Conservation (phyloP, 306 rosid genomes). For the Quercus mongolica region DNA sequence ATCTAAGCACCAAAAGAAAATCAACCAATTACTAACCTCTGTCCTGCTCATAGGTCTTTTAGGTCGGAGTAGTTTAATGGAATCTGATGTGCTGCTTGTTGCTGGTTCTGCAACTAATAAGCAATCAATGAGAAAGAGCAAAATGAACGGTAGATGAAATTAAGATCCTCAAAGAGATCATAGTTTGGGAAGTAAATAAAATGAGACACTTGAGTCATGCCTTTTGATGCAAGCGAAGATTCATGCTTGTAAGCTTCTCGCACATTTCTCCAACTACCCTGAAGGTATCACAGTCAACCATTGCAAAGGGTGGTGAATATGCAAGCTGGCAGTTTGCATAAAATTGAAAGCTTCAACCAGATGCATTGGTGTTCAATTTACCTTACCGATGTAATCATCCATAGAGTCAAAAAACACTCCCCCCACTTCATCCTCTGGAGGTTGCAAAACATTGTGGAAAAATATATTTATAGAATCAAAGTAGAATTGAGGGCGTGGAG, state of each 20-base stretch:
- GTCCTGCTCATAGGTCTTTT: slow-evolving; percentile 79
- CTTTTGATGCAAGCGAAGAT: slow-evolving; percentile 57
- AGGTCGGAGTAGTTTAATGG: slow-evolving; percentile 50
- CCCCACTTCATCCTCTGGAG: slow-evolving; percentile 86
- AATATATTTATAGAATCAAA: slow-evolving; percentile 89
- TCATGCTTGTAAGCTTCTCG: slow-evolving; percentile 36
- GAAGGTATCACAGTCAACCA: slow-evolving; percentile 25
- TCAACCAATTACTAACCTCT: slow-evolving; percentile 56
- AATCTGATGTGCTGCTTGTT: slow-evolving; percentile 59
- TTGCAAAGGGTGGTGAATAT: background rate
- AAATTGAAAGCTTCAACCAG: slow-evolving; percentile 25
- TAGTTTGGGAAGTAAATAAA: slow-evolving; percentile 20
- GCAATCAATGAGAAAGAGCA: slow-evolving; percentile 20
- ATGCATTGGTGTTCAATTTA: slow-evolving; percentile 38
- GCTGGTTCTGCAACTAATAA: slow-evolving; percentile 53
- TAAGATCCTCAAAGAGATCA: slow-evolving; percentile 10
- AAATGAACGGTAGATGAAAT: slow-evolving; percentile 8
- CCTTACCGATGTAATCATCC: slow-evolving; percentile 75
- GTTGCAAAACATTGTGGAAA: slow-evolving; percentile 88
- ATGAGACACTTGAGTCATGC: slow-evolving; percentile 37
- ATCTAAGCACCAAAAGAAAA: slow-evolving; percentile 4
- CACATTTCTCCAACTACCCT: slow-evolving; percentile 71
- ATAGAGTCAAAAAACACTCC: slow-evolving; percentile 59
- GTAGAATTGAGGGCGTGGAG: slow-evolving; percentile 90
- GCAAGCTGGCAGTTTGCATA: slow-evolving; percentile 16